Percentiles rank a stretch among this genome's conserved stretches.
Conservation (phyloP, 208 protist genomes). For the Trichomonas vaginalis region DNA sequence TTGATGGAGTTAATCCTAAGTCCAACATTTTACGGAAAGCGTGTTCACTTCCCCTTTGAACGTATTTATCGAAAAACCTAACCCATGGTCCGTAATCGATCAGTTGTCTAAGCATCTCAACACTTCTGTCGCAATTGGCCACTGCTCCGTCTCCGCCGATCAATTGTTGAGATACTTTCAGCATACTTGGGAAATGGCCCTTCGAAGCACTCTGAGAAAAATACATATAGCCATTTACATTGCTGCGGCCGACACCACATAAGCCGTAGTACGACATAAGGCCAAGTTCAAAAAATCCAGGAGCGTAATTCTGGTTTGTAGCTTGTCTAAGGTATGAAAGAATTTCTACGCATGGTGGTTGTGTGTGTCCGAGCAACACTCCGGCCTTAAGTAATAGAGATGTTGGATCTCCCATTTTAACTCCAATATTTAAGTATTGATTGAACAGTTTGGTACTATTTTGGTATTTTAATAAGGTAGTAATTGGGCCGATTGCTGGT, state of each 20-base stretch:
- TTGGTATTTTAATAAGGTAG: not conserved
- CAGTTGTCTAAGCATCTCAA: not conserved
- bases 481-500: not conserved
- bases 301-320: not conserved
- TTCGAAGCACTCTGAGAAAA: not conserved
- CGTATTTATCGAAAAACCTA: not conserved
- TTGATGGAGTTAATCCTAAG: not conserved
- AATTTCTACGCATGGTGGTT: no score
- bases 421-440: not conserved
- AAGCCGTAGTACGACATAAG: not conserved
- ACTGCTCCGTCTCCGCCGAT: not conserved
- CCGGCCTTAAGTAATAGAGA: not conserved
- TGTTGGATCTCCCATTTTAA: not conserved
- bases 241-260: not conserved
- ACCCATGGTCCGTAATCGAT: not conserved
- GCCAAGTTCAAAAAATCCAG: not conserved
- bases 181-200: not conserved
- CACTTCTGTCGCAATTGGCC: not conserved
- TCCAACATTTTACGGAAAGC: not conserved
- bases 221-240: not conserved
- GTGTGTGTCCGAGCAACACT: not conserved
- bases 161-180: not conserved
- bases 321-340: not conserved
- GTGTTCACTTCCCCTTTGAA: not conserved
- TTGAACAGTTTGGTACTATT: not conserved